These are phyloP conservation scores for Dioszegia crocea DNA, from an alignment of 768 basidiomycete species.

Conservation along the genomic window DNA sequence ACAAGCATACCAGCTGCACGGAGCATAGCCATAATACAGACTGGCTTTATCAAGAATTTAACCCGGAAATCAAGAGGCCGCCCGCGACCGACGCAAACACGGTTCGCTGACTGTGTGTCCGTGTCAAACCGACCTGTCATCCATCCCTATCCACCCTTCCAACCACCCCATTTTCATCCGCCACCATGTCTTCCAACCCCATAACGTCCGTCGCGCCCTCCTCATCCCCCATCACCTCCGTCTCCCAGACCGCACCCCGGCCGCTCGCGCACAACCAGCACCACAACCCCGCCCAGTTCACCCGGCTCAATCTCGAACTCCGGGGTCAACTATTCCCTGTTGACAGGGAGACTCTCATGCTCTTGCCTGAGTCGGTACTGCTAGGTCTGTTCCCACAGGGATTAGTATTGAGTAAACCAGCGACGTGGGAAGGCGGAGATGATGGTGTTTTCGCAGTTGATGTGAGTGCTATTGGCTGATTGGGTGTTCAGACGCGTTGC, in stretches of 20 bases:
- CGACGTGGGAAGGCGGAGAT: constrained; percentile 62
- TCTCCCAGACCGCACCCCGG: constrained; percentile 34
- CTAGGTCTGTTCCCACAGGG: constrained; percentile 97
- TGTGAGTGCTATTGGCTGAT: constrained; percentile 57
- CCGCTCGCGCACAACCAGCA: constrained; percentile 25
- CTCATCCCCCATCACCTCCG: constrained; percentile 48
- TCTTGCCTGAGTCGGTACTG: constrained; percentile 92
- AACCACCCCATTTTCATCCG: no score
- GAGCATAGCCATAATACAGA: no score
- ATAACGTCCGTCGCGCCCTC: constrained; percentile 51
- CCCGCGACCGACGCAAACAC: no score
- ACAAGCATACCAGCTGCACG: no score
- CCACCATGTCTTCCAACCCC: constrained; percentile 47
- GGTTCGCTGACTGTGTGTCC: no score
- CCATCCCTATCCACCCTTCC: neutral
- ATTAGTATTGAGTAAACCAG: constrained; percentile 80
- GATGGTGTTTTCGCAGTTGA: constrained; percentile 96
- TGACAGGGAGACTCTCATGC: constrained; percentile 96
- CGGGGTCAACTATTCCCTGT: constrained; percentile 87
- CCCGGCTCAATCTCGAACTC: constrained; percentile 83
- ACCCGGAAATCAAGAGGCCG: no score
- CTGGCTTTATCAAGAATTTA: no score
- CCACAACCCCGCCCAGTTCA: constrained; percentile 75
- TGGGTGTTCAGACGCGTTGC: neutral
- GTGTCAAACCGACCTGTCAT: neutral